Evolutionary conservation across 192 early-diverging fungal genomes (phyloP).

Genomic region (Coemansia sp.): DNA sequence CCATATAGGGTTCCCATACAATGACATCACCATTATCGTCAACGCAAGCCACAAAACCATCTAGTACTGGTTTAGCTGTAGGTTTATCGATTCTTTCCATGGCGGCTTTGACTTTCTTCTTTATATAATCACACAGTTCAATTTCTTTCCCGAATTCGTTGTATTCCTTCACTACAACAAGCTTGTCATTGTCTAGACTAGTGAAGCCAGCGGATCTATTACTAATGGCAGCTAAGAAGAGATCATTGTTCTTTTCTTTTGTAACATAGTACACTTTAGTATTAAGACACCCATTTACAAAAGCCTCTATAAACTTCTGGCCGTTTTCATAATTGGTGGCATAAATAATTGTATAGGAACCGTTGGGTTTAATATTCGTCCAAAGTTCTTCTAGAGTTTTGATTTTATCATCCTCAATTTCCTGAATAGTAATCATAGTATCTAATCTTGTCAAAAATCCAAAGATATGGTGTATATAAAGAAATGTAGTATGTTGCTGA

Average conservation of each 20-base stretch:
- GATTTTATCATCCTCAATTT: too few relatives aligned
- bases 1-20: too few relatives aligned
- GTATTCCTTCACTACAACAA: not conserved
- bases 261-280: not conserved
- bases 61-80: too few relatives aligned
- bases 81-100: too few relatives aligned
- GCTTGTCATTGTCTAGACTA: not conserved
- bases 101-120: not conserved
- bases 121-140: not conserved
- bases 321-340: not conserved
- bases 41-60: too few relatives aligned
- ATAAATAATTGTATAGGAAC: not conserved
- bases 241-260: not conserved
- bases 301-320: not conserved
- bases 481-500: too few relatives aligned
- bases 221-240: not conserved
- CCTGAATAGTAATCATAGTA: too few relatives aligned
- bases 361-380: too few relatives aligned
- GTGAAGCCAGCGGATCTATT: not conserved
- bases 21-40: too few relatives aligned
- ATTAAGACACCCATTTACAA: not conserved
- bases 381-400: too few relatives aligned
- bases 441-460: too few relatives aligned
- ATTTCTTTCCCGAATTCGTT: not conserved
- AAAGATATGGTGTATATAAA: too few relatives aligned